A percentile compares a stretch with the other conserved stretches of the same genome.
Evolutionary conservation across 2,329 filamentous ascomycete species (phyloP).

Genomic region (Thermoascus crustaceus): DNA sequence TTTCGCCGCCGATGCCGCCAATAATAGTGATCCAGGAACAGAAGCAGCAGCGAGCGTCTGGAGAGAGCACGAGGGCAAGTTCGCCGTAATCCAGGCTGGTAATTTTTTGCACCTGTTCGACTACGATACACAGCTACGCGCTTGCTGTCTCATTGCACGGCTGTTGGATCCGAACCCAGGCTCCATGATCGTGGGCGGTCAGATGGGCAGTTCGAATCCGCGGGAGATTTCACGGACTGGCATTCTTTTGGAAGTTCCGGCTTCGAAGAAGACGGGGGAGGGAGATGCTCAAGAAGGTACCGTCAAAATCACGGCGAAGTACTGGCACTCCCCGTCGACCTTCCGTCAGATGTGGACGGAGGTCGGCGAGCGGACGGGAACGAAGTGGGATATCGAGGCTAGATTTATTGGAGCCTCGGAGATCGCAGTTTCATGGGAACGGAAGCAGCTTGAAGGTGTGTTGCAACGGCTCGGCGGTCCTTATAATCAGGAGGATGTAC

Average conservation of each 20-base stretch:
- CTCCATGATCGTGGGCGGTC: constrained; percentile 16
- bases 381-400: constrained; percentile 11
- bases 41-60: constrained; percentile 15
- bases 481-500: background rate
- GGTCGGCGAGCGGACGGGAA: constrained; percentile 12
- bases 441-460: background rate
- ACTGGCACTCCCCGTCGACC: constrained; percentile 7
- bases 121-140: constrained; percentile 24
- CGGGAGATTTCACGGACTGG: constrained; percentile 9
- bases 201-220: constrained; percentile 14
- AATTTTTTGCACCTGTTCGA: constrained; percentile 37
- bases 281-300: too few relatives aligned
- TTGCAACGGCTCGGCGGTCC: background rate
- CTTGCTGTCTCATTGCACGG: constrained; percentile 10
- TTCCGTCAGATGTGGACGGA: constrained; percentile 16
- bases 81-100: constrained; percentile 28
- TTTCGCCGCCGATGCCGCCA: constrained; percentile 10
- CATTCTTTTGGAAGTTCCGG: constrained; percentile 6
- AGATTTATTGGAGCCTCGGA: background rate
- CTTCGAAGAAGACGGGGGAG: too few relatives aligned
- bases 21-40: too few relatives aligned
- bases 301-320: too few relatives aligned
- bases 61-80: constrained; percentile 19
- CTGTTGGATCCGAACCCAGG: constrained; percentile 8
- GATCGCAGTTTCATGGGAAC: background rate